Evolutionary conservation across 2,329 filamentous ascomycete species (phyloP).

Genomic region (Penicillium sp.): DNA sequence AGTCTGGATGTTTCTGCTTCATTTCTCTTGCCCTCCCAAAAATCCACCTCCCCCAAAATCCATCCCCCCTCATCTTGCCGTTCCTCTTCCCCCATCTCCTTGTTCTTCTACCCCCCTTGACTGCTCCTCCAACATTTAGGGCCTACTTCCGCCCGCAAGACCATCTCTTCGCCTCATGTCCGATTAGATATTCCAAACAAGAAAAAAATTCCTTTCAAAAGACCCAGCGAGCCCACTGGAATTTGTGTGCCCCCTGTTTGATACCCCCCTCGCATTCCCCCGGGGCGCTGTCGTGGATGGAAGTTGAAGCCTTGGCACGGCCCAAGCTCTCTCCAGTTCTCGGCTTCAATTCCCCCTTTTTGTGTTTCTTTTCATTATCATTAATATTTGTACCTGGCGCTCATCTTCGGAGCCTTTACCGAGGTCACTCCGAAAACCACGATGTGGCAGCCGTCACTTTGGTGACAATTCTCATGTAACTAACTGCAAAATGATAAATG

Average conservation of each 20-base stretch:
- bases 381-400: constrained; percentile 28
- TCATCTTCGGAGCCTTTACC: constrained; percentile 21
- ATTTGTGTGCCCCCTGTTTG: constrained; percentile 17
- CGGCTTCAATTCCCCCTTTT: constrained; percentile 6
- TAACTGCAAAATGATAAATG: constrained; percentile 7
- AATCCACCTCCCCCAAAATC: neutral
- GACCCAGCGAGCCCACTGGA: constrained; percentile 15
- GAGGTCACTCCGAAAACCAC: neutral
- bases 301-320: constrained; percentile 3
- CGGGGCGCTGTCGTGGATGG: constrained; percentile 5
- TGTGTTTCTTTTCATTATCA: constrained; percentile 6
- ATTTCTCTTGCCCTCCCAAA: neutral
- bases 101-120: neutral
- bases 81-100: neutral
- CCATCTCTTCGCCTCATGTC: constrained; percentile 13
- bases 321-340: constrained; percentile 4
- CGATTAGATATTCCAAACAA: constrained; percentile 25
- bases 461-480: constrained; percentile 25
- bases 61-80: neutral
- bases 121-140: constrained; percentile 14
- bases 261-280: constrained; percentile 23
- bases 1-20: constrained; percentile 8
- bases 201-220: constrained; percentile 20
- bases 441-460: constrained; percentile 38
- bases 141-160: constrained; percentile 33